These are phyloP conservation scores for Barnettozyma pratensis DNA, from an alignment of 805 yeast species.

Conservation along the genomic window DNA sequence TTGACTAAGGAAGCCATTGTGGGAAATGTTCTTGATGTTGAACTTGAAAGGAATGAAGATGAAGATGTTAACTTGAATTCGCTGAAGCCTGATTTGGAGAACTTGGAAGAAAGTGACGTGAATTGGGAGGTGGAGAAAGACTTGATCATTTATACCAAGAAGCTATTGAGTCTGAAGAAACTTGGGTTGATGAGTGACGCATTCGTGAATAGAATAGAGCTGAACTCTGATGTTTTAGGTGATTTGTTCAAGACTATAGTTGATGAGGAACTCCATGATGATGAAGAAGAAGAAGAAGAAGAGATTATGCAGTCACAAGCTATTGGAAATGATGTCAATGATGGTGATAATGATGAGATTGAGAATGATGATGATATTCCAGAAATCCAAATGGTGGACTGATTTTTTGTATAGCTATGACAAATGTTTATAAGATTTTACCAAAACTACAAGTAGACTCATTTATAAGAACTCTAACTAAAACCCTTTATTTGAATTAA, in stretches of 20 bases:
- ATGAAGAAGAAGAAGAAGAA: constrained; percentile 5
- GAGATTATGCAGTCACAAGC: constrained; percentile 3
- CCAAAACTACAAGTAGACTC: background rate
- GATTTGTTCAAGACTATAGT: constrained; percentile 15
- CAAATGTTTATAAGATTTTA: background rate
- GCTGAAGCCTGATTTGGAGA: constrained; percentile 10
- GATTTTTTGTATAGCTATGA: background rate
- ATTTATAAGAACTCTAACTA: background rate
- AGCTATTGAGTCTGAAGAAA: constrained; percentile 32
- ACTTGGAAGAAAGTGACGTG: constrained; percentile 9
- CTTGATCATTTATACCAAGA: constrained; percentile 37
- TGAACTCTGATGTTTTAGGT: constrained; percentile 35
- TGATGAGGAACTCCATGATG: constrained; percentile 6
- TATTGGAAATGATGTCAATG: background rate
- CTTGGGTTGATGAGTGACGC: constrained; percentile 27
- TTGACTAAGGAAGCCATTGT: constrained; percentile 43
- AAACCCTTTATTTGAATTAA: too few species aligned
- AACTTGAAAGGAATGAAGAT: constrained; percentile 45
- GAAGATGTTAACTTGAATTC: constrained; percentile 42
- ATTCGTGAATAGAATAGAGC: constrained; percentile 29
- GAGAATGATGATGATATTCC: constrained; percentile 7
- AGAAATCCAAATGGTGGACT: constrained; percentile 15
- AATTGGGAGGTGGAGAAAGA: constrained; percentile 37
- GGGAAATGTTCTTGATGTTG: constrained; percentile 31
- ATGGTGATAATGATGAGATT: background rate